A percentile compares a stretch with the other conserved stretches of the same genome.
Conservation (phyloP, 1,284 basidiomycete species). For the Rhodotorula sp. region DNA sequence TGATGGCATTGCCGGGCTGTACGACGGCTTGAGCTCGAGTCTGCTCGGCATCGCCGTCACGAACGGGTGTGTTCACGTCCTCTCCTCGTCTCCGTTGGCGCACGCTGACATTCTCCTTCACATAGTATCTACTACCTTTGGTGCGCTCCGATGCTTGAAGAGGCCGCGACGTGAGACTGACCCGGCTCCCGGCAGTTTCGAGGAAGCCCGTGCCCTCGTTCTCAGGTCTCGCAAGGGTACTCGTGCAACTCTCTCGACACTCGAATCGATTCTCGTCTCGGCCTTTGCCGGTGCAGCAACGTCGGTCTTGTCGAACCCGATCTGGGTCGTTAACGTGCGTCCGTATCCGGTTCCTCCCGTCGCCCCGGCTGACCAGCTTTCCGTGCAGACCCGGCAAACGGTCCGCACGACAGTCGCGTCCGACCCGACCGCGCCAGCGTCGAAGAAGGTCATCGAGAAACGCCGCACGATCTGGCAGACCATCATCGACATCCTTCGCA, state of each 20-base stretch:
- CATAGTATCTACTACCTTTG: conserved; percentile 80
- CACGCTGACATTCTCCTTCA: neutral
- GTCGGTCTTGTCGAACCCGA: conserved; percentile 85
- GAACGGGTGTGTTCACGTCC: conserved; percentile 65
- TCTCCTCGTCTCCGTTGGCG: conserved; percentile 30
- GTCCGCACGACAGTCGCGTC: conserved; percentile 46
- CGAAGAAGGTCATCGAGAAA: conserved; percentile 36
- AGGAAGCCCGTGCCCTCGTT: conserved; percentile 39
- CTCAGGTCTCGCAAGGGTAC: conserved; percentile 32
- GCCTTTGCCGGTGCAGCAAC: conserved; percentile 84
- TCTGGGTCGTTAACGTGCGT: conserved; percentile 61
- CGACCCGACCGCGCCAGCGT: conserved; percentile 16
- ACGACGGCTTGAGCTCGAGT: conserved; percentile 82
- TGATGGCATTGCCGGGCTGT: conserved; percentile 82
- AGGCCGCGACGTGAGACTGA: neutral
- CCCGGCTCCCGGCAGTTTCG: conserved; percentile 18
- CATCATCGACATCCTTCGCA: conserved; percentile 67
- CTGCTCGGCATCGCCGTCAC: conserved; percentile 89
- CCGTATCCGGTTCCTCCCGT: neutral
- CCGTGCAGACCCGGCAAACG: conserved; percentile 65
- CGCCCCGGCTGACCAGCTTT: neutral
- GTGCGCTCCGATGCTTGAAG: neutral
- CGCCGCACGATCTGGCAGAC: conserved; percentile 59
- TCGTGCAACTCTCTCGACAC: conserved; percentile 65
- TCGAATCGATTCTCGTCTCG: conserved; percentile 87